Evolutionary conservation across 352 stramenopile species (phyloP).

Genomic region (Phytopythium boreale): DNA sequence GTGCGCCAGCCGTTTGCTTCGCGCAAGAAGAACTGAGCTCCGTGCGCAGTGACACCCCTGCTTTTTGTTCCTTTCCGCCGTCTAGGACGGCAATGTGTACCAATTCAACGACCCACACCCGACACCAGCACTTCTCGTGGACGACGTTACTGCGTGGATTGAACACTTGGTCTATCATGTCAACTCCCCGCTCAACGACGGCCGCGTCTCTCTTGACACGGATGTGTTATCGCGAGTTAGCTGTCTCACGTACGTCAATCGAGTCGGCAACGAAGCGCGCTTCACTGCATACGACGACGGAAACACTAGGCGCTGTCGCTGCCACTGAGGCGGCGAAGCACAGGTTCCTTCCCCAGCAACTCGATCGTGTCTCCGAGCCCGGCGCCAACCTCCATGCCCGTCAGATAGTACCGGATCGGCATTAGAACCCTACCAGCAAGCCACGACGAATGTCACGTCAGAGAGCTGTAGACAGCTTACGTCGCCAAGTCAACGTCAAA

Average conservation of each 20-base stretch:
- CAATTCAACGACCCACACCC: not conserved
- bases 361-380: constrained; percentile 81
- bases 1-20: constrained; percentile 44
- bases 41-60: not conserved
- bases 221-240: no score
- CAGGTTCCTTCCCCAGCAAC: constrained; percentile 60
- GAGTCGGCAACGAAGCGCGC: not conserved
- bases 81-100: not conserved
- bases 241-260: not conserved
- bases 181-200: not conserved
- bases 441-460: not conserved
- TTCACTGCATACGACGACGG: not conserved
- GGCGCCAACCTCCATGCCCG: constrained; percentile 82
- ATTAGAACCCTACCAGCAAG: constrained; percentile 62
- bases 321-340: constrained; percentile 41
- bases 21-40: constrained; percentile 33
- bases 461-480: not conserved
- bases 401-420: constrained; percentile 85
- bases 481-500: not conserved
- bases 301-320: not conserved
- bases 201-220: not conserved
- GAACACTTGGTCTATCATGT: not conserved
- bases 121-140: not conserved
- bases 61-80: not conserved
- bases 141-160: not conserved